A percentile compares a stretch with the other conserved stretches of the same genome.
Evolutionary conservation across 441 rosid genomes (phyloP).

Genomic region (Brassica balearica): DNA sequence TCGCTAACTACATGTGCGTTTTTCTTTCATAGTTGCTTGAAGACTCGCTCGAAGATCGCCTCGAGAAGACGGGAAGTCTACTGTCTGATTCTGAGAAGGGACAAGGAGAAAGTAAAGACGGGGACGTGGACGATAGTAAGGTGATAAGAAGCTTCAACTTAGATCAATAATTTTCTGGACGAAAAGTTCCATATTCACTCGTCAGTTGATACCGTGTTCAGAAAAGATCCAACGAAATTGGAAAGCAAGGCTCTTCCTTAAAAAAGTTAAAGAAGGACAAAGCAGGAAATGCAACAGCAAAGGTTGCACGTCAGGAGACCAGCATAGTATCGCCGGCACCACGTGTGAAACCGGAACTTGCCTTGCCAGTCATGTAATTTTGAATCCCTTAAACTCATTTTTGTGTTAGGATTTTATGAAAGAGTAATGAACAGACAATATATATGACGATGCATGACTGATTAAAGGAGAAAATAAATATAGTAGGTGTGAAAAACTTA

Average conservation of each 20-base stretch:
- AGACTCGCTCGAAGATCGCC: slow-evolving; percentile 88
- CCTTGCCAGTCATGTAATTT: slow-evolving; percentile 87
- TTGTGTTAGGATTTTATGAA: slow-evolving; percentile 43
- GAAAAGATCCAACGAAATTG: slow-evolving; percentile 81
- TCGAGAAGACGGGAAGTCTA: slow-evolving; percentile 81
- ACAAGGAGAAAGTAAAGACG: slow-evolving; percentile 87
- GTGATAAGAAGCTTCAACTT: slow-evolving; percentile 45
- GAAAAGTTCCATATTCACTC: slow-evolving; percentile 11
- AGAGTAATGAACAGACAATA: neutral
- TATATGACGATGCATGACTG: neutral
- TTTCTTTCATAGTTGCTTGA: slow-evolving; percentile 80
- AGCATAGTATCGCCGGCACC: slow-evolving; percentile 61
- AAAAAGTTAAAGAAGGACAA: slow-evolving; percentile 94
- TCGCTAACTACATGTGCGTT: too few species aligned
- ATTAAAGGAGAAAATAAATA: slow-evolving; percentile 5
- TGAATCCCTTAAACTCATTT: slow-evolving; percentile 33
- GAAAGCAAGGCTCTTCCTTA: slow-evolving; percentile 84
- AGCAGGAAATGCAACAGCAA: slow-evolving; percentile 72
- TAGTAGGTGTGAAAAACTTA: slow-evolving; percentile 18
- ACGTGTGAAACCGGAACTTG: slow-evolving; percentile 91
- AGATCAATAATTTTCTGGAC: slow-evolving; percentile 20
- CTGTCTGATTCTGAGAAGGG: slow-evolving; percentile 86
- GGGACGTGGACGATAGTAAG: slow-evolving; percentile 85
- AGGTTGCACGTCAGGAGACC: slow-evolving; percentile 71
- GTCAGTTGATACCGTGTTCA: slow-evolving; percentile 44